Conservation (phyloP, 2,329 filamentous ascomycete species). For the Diplodia seriata region DNA sequence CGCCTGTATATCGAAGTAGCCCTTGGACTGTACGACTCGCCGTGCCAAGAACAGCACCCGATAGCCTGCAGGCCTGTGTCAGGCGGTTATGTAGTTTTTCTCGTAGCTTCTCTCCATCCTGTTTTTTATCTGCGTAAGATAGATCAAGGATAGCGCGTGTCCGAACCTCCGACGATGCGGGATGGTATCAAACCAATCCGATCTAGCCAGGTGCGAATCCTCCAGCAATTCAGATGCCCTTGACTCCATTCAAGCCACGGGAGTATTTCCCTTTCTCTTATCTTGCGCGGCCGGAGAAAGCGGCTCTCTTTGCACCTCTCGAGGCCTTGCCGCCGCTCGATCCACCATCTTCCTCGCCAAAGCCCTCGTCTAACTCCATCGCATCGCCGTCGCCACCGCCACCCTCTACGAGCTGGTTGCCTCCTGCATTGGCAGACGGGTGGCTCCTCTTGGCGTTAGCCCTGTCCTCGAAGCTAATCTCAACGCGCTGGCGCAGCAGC, state of each 20-base stretch:
- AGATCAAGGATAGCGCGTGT: neutral
- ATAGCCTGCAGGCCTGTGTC: neutral
- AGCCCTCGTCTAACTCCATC: conserved; percentile 47
- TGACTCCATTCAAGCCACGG: neutral
- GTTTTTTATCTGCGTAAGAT: neutral
- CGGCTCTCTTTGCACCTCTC: conserved; percentile 16
- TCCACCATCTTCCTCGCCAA: conserved; percentile 34
- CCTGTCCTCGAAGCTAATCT: conserved; percentile 21
- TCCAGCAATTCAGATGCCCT: neutral
- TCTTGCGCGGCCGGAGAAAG: conserved; percentile 12
- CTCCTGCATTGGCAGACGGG: neutral
- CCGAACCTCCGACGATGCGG: neutral
- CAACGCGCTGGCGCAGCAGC: conserved; percentile 16
- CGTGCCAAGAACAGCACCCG: neutral
- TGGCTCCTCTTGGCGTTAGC: conserved; percentile 17
- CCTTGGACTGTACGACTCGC: neutral
- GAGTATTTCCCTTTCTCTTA: neutral
- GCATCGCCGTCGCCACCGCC: conserved; percentile 40
- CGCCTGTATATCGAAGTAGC: neutral
- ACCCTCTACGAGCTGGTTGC: conserved; percentile 36
- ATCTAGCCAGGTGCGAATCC: neutral
- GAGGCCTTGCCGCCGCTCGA: conserved; percentile 6
- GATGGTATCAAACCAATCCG: neutral
- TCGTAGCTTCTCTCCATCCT: neutral
- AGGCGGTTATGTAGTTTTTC: neutral